Base-by-base conservation (phyloP, 2,329 filamentous ascomycete species). In the Periconia sp. region DNA sequence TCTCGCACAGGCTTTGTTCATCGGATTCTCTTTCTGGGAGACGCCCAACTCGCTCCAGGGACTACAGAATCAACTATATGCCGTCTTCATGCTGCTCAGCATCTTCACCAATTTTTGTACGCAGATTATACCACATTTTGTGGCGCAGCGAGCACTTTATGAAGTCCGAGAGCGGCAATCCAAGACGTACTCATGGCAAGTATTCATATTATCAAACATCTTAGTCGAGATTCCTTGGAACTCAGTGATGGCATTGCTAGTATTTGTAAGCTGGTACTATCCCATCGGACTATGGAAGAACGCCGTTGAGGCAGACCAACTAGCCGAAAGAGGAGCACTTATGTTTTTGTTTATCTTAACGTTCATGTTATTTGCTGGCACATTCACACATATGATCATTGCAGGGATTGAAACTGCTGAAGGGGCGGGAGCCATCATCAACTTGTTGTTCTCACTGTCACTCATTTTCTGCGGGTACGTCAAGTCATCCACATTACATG, bases 151-250 rank as follows among this genome's bases (percentile, higher is more conserved):
- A 29, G 82, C 84, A 5, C 77, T 92, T 0, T 94, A 91, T 66
- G 88, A 94, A 70, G 87, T 85, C n/a, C 87, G 88, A 35, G 89
- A 94, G 71, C 81, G 88, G 5, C 88, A 87, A 0, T 88, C 86
- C 25, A 91, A 90, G 73, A 85, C 86, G 0, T 94, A 92, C 66
- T 83, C 82, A 40, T 94, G 89, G 89, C 82, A 85, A 65, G 82
- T 87, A 4, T 92, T 94, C 63, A 86, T 92, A 76, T 73, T 90
- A 15, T 82, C 85, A 33, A 87, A 91, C 65, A 87, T 95, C 49
- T 71, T 90, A 23, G 88, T 90, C 37, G 90, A 95, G 66, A 73
- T 95, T 2, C 86, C 88, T 0, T 95, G 87, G 82, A 88, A 92
- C 60, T 78, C 83, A 0, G 65, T 92, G 17, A 83, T 87, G 75